A percentile compares a stretch with the other conserved stretches of the same genome.
These are phyloP conservation scores for Polyporus tsugae DNA, from an alignment of 1,284 basidiomycete genomes.

Conservation along the genomic window DNA sequence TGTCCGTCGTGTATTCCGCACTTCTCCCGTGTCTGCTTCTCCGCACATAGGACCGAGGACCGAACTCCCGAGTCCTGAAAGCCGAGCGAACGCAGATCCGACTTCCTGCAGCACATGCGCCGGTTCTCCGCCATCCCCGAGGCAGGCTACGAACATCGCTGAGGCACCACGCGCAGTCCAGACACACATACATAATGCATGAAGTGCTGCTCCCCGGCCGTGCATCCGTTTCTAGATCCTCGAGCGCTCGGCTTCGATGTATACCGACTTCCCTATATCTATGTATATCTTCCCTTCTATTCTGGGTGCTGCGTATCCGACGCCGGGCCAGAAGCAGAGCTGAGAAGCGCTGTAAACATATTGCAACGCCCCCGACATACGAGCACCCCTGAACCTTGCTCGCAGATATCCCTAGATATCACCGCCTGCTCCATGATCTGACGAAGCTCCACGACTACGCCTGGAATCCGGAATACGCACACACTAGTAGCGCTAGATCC, in stretches of 20 bases:
- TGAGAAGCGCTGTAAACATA: not conserved
- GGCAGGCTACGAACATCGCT: not conserved
- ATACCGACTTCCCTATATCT: not conserved
- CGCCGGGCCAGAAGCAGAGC: not conserved
- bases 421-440: too few relatives aligned
- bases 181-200: not conserved
- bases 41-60: not conserved
- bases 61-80: conserved; percentile 6
- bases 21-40: not conserved
- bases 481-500: not conserved
- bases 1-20: not conserved
- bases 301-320: conserved; percentile 1
- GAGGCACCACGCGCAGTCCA: not conserved
- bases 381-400: conserved; percentile 9
- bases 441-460: not conserved
- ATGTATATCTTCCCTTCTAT: conserved; percentile 2
- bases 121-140: not conserved
- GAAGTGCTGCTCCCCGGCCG: too few relatives aligned
- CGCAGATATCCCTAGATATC: not conserved
- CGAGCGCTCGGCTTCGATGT: not conserved
- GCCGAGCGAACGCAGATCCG: conserved; percentile 4
- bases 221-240: not conserved
- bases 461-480: not conserved
- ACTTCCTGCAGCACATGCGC: not conserved
- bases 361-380: not conserved